Conservation (phyloP, 768 basidiomycete species). For the Suillus tomentosus region DNA sequence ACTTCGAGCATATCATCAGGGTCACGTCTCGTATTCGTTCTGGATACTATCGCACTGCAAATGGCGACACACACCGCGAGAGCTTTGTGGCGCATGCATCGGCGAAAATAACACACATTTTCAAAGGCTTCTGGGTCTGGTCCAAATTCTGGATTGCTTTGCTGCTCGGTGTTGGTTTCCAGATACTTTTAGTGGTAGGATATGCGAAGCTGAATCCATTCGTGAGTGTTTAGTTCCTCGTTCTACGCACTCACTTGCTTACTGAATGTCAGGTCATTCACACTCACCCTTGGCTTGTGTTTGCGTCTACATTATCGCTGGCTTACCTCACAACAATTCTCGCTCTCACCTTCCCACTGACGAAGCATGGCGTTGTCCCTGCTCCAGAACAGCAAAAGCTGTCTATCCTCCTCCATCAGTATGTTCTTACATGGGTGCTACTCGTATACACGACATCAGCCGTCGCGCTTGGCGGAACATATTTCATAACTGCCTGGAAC, state of each 20-base stretch:
- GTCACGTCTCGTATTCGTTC: slow-evolving; percentile 23
- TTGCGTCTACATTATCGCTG: slow-evolving; percentile 49
- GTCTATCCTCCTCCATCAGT: slow-evolving; percentile 53
- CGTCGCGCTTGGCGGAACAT: slow-evolving; percentile 51
- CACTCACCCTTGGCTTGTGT: slow-evolving; percentile 53
- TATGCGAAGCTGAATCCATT: slow-evolving; percentile 64
- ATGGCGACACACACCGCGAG: slow-evolving; percentile 13
- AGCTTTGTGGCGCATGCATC: slow-evolving; percentile 23
- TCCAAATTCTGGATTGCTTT: slow-evolving; percentile 66
- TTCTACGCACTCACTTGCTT: background rate
- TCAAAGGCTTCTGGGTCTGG: slow-evolving; percentile 47
- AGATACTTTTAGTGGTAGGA: slow-evolving; percentile 48
- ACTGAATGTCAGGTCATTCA: slow-evolving; percentile 54
- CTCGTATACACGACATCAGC: slow-evolving; percentile 53
- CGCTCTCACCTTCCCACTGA: slow-evolving; percentile 39
- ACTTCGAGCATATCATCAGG: slow-evolving; percentile 32
- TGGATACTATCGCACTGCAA: slow-evolving; percentile 6
- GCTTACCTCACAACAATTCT: slow-evolving; percentile 51
- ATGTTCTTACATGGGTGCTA: slow-evolving; percentile 59
- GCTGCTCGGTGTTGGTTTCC: slow-evolving; percentile 43
- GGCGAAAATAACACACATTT: slow-evolving; percentile 26
- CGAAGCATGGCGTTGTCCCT: slow-evolving; percentile 24
- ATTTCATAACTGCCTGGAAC: slow-evolving; percentile 61
- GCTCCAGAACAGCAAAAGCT: slow-evolving; percentile 49
- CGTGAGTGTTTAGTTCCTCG: slow-evolving; percentile 40